A percentile compares a stretch with the other conserved stretches of the same genome.
Evolutionary conservation across 305 asterid genomes (phyloP).

Genomic region (Fraxinus xanthoxyloides): DNA sequence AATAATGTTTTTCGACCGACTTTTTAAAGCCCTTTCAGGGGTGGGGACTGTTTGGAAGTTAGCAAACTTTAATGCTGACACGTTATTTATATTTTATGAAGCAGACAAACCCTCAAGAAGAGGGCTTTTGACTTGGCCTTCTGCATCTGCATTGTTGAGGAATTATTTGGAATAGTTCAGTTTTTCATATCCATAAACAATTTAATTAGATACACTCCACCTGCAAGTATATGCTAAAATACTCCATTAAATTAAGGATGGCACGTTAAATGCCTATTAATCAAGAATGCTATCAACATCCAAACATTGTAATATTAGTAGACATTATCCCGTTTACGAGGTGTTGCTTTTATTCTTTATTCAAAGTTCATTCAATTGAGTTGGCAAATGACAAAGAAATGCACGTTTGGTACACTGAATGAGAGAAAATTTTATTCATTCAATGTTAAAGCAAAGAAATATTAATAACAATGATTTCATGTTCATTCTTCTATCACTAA

Average conservation of each 20-base stretch:
- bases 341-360: background rate
- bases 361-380: background rate
- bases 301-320: background rate
- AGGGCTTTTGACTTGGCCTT: conserved; percentile 10
- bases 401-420: background rate
- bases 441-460: background rate
- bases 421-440: background rate
- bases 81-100: conserved; percentile 8
- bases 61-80: conserved; percentile 33
- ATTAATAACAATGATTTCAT: background rate
- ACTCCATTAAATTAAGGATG: background rate
- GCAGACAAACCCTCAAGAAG: conserved; percentile 11
- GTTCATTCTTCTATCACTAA: background rate
- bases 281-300: background rate
- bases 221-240: background rate
- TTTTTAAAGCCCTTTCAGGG: background rate
- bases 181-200: background rate
- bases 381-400: background rate
- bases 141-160: background rate
- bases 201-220: background rate
- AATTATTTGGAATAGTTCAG: background rate
- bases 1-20: background rate
- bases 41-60: conserved; percentile 32
- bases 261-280: background rate
- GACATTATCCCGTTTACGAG: background rate